A percentile compares a stretch with the other conserved stretches of the same genome.
These are phyloP conservation scores for Venturia pyrina DNA, from an alignment of 2,329 filamentous ascomycete genomes.

Conservation along the genomic window DNA sequence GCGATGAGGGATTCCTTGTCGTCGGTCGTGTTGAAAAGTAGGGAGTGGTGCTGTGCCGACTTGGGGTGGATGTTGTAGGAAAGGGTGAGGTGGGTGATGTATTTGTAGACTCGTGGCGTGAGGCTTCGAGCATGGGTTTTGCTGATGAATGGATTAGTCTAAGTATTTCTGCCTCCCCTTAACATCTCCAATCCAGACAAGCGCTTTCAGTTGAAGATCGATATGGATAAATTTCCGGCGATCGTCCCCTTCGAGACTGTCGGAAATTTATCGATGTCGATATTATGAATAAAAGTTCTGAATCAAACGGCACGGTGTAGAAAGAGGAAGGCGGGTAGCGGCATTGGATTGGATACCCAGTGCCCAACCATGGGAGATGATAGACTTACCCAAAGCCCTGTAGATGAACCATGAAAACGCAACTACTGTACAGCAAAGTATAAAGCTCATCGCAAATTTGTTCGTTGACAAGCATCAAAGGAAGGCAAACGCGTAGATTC, in stretches of 20 bases:
- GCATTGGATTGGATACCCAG: no score
- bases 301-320: no score
- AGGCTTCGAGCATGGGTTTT: background rate
- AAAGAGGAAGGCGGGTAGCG: no score
- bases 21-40: background rate
- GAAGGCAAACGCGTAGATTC: background rate
- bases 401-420: background rate
- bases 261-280: no score
- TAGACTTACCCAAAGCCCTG: background rate
- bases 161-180: no score
- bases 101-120: background rate
- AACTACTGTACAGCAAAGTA: background rate
- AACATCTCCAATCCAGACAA: no score
- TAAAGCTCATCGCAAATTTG: background rate
- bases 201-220: no score
- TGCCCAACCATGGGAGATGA: background rate
- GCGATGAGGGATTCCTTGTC: background rate
- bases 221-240: no score
- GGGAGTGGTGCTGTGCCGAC: background rate
- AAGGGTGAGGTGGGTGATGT: background rate
- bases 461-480: background rate
- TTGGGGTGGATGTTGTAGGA: background rate
- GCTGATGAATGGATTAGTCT: background rate
- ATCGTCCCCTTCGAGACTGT: no score
- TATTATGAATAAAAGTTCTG: background rate